phyloP scores from a whole-genome alignment of 345 rosid genomes.

The Anacardium occidentale region DNA sequence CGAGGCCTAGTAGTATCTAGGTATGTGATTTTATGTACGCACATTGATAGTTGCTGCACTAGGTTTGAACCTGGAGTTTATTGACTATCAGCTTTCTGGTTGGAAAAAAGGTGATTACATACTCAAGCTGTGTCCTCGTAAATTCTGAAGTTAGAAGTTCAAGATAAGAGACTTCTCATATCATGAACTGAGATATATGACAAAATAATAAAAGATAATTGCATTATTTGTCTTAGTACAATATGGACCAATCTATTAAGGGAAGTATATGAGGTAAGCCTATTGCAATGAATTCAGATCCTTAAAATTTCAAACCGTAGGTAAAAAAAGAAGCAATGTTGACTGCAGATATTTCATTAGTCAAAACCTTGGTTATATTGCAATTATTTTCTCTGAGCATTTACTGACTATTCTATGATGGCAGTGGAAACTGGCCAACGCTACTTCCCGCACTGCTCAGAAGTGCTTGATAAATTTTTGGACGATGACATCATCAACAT shows the following conservation, averaged over 20 bases:
- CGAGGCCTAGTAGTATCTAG: neutral
- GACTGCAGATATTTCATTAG: neutral
- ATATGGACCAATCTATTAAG: no score
- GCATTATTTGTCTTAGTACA: no score
- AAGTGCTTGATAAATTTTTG: conserved; percentile 38
- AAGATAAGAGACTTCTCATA: no score
- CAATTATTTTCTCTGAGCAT: neutral
- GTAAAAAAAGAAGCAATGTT: neutral
- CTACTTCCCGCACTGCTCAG: conserved; percentile 45
- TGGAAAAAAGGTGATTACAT: no score
- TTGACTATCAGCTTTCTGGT: no score
- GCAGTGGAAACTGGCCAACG: conserved; percentile 44
- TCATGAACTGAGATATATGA: no score
- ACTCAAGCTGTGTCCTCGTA: no score
- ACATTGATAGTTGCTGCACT: neutral
- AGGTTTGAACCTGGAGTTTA: neutral
- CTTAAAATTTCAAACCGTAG: neutral
- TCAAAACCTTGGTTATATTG: neutral
- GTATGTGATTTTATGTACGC: neutral
- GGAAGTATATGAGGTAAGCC: no score
- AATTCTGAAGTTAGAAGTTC: no score
- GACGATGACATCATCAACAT: conserved; percentile 30
- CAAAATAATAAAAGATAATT: no score
- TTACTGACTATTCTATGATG: conserved; percentile 14
- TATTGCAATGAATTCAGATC: neutral